These are phyloP conservation scores for Tilletia walkeri DNA, from an alignment of 1,284 basidiomycete genomes.

Conservation along the genomic window DNA sequence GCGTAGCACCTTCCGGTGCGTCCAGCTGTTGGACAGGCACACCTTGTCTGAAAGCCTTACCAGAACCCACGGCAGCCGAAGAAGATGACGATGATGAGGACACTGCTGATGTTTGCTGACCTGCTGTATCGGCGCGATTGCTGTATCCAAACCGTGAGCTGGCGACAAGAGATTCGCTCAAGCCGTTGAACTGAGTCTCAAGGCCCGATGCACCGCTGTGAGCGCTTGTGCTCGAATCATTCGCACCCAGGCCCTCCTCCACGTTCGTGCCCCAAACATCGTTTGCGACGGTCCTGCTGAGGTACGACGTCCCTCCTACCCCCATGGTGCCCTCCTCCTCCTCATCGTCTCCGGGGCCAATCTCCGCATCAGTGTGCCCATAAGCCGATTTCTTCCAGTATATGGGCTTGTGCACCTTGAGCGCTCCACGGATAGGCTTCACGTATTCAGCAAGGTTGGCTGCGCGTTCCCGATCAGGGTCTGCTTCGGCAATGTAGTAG, in stretches of 20 bases:
- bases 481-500: constrained; percentile 52
- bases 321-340: constrained; percentile 26
- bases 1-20: constrained; percentile 4
- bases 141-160: constrained; percentile 2
- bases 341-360: neutral
- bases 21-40: neutral
- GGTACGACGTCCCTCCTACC: neutral
- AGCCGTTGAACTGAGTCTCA: neutral
- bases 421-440: constrained; percentile 53
- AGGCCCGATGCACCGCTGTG: neutral
- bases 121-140: constrained; percentile 12
- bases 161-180: neutral
- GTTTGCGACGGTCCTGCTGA: neutral
- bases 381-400: constrained; percentile 53
- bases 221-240: neutral
- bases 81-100: neutral
- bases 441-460: constrained; percentile 49
- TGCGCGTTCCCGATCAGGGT: constrained; percentile 48
- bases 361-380: constrained; percentile 22
- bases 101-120: constrained; percentile 19
- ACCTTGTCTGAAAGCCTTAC: neutral
- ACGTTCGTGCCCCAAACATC: constrained; percentile 10
- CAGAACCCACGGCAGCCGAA: neutral
- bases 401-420: constrained; percentile 53
- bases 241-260: neutral